phyloP scores from a whole-genome alignment of 73 alveolate species.

The Urostyla sp. region DNA sequence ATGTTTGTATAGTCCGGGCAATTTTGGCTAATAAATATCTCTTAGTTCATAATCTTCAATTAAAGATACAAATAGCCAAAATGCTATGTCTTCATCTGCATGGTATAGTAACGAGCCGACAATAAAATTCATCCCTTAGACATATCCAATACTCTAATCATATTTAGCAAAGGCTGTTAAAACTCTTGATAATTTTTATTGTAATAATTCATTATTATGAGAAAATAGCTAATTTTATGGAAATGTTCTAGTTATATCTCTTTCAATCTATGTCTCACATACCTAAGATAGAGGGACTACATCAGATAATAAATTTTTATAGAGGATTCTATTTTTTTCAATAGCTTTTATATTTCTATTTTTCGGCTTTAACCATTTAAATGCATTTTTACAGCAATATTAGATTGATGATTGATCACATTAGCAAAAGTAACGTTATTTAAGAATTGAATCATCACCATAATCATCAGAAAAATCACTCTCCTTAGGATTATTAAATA shows the following conservation, averaged over 20 bases:
- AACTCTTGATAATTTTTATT: slow-evolving; percentile 42
- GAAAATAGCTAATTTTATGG: slow-evolving; percentile 31
- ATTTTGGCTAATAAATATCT: slow-evolving; percentile 73
- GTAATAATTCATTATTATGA: not conserved
- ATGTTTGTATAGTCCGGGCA: slow-evolving; percentile 85
- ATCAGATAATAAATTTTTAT: not conserved
- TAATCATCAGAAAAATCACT: no score
- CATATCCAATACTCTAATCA: slow-evolving; percentile 71
- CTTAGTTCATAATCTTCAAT: slow-evolving; percentile 84
- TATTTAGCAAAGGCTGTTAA: slow-evolving; percentile 48
- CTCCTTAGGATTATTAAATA: no score
- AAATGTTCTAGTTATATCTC: slow-evolving; percentile 69
- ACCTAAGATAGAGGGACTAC: slow-evolving; percentile 38
- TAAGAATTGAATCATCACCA: no score
- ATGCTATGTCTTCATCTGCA: slow-evolving; percentile 80
- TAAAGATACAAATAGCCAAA: slow-evolving; percentile 84
- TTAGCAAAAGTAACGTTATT: no score
- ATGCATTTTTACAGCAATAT: slow-evolving; percentile 24
- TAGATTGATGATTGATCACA: slow-evolving; percentile 10
- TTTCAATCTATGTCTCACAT: slow-evolving; percentile 59
- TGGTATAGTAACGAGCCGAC: slow-evolving; percentile 89
- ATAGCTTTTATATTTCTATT: slow-evolving; percentile 10
- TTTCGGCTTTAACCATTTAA: slow-evolving; percentile 22
- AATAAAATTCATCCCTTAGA: slow-evolving; percentile 93
- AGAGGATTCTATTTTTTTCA: slow-evolving; percentile 6